Base-by-base conservation (phyloP, 2,329 filamentous ascomycete genomes). In the Phaeosphaeriaceae sp. region DNA sequence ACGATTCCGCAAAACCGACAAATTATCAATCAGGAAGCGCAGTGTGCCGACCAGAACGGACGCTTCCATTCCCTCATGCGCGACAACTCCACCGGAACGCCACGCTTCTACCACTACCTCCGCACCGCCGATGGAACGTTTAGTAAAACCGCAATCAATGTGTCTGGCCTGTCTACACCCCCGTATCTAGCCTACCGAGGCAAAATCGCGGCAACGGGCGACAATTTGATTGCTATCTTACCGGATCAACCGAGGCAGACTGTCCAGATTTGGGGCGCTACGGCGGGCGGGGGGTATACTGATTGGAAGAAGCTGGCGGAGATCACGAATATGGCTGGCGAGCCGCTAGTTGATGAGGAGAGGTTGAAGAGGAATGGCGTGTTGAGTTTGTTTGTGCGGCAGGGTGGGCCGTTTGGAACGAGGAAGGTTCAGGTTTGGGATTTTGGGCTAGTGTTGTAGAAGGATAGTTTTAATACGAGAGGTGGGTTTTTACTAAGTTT, bases 11-110 rank as follows among this genome's bases (percentile, higher is more conserved):
- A 77, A 54, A 72, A 73, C 3, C 75, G 69, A 17, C 75, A 80
- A 1, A 73, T 82, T 43, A 74, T 76, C 48, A 82, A 81, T 53
- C 79, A 82, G 63, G 79, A 81, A 65, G 74, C 75, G 3, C 79
- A 82, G 54, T 75, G 74, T 6, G 76, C 76, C 2, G 79, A 81
- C 38, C 51, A 55, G 2, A 70, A 70, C 2, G 79, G 79, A 0
- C 74, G 77, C 1, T 77, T 81, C 46, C 79, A 81, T 43, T 75
- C 80, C 1, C 57, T 81, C 23, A 82, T 81, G 54, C 70, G 79
- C 3, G 78, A 81, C 42, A 73, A 66, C 28, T 51, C 57, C 2
- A 58, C 63, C 1, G 67, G 67, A 0, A 67, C 60, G 1, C 44
- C 61, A 1, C 58, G 37, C 3, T 72, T 70, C 52, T 72, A 70